A percentile compares a stretch with the other conserved stretches of the same genome.
phyloP scores from a whole-genome alignment of 1,139 yeast species.

The Candida frijolesensis region DNA sequence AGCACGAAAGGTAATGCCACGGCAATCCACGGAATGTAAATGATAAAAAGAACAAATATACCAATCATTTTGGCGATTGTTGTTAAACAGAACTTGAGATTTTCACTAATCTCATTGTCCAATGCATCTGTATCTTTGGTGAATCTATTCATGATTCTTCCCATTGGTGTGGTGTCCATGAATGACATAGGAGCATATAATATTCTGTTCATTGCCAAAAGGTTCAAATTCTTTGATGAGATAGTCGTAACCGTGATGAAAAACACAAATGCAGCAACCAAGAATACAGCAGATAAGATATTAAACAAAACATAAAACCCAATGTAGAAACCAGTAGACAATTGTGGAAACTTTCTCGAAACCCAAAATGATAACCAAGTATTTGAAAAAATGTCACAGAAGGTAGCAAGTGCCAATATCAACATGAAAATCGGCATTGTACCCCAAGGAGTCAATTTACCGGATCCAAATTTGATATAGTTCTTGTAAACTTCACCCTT shows the following conservation, averaged over 20 bases:
- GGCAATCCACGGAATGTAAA: slow-evolving; percentile 75
- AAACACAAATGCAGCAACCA: slow-evolving; percentile 44
- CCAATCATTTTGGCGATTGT: slow-evolving; percentile 60
- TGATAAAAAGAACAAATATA: slow-evolving; percentile 63
- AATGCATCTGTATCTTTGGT: slow-evolving; percentile 84
- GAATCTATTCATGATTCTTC: slow-evolving; percentile 59
- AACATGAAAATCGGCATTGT: slow-evolving; percentile 14
- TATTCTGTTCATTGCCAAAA: slow-evolving; percentile 41
- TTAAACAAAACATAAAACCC: slow-evolving; percentile 69
- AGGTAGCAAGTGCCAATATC: slow-evolving; percentile 47
- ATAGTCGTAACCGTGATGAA: slow-evolving; percentile 54
- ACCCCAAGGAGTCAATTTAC: slow-evolving; percentile 32
- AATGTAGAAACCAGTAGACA: slow-evolving; percentile 62
- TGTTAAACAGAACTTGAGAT: slow-evolving; percentile 51
- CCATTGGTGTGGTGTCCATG: slow-evolving; percentile 64
- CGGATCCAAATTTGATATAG: slow-evolving; percentile 64
- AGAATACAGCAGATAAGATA: slow-evolving; percentile 35
- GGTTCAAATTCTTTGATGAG: slow-evolving; percentile 48
- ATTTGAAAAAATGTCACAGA: slow-evolving; percentile 65
- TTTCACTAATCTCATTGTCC: slow-evolving; percentile 73
- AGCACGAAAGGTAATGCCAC: slow-evolving; percentile 63
- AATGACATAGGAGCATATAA: slow-evolving; percentile 59
- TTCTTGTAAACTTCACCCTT: slow-evolving; percentile 33
- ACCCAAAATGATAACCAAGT: slow-evolving; percentile 91
- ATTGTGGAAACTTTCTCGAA: slow-evolving; percentile 49